phyloP scores from a whole-genome alignment of 1,139 yeast genomes.

The Geotrichum histeridarum region DNA sequence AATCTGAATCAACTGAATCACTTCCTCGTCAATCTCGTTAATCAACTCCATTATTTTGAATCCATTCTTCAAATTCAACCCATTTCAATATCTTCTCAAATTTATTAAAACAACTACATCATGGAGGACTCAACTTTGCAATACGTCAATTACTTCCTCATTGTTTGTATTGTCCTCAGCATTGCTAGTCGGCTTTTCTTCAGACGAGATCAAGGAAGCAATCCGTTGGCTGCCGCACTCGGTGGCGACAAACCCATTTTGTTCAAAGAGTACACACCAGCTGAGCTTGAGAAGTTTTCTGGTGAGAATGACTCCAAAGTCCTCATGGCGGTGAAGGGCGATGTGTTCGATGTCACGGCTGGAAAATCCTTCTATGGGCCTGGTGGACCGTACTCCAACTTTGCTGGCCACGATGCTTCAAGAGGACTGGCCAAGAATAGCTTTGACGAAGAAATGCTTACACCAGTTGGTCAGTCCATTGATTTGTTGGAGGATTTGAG shows the following conservation, averaged over 20 bases:
- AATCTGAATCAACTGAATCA: no score
- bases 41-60: no score
- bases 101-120: no score
- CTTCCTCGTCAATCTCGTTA: no score
- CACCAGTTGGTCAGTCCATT: constrained; percentile 49
- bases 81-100: not conserved
- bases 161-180: constrained; percentile 16
- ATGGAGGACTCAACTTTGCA: constrained; percentile 8
- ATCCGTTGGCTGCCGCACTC: not conserved
- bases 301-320: constrained; percentile 63
- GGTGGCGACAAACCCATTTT: constrained; percentile 50
- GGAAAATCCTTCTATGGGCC: constrained; percentile 93
- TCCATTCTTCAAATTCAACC: no score
- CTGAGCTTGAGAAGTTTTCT: constrained; percentile 57
- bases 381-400: constrained; percentile 89
- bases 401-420: constrained; percentile 96
- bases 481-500: constrained; percentile 62
- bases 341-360: constrained; percentile 75
- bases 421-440: constrained; percentile 89
- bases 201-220: not conserved
- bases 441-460: constrained; percentile 53
- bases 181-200: constrained; percentile 20
- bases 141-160: constrained; percentile 18
- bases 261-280: constrained; percentile 64
- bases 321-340: constrained; percentile 76